phyloP scores from a whole-genome alignment of 208 protist genomes.

The Blechomonas ayalai region DNA sequence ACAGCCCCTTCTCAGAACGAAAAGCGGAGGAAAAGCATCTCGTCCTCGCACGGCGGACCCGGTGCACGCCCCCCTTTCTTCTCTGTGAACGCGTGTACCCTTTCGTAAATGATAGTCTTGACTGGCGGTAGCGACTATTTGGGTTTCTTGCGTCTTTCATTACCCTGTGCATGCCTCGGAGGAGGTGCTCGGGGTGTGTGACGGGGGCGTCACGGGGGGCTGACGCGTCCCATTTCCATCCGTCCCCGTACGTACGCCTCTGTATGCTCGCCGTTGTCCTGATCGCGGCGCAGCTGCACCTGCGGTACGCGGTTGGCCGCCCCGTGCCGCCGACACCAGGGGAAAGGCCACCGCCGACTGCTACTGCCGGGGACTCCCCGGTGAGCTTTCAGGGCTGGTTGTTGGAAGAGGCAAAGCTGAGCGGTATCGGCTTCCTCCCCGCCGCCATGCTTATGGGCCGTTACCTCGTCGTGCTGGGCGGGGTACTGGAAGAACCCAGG shows the following conservation, averaged over 20 bases:
- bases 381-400: constrained; percentile 3
- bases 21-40: constrained; percentile 1
- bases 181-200: not conserved
- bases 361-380: not conserved
- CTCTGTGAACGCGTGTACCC: not conserved
- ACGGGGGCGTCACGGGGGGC: not conserved
- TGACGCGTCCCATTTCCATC: not conserved
- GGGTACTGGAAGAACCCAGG: constrained; percentile 12
- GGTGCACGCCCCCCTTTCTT: not conserved
- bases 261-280: constrained; percentile 20
- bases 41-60: constrained; percentile 1
- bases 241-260: not conserved
- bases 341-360: constrained; percentile 1
- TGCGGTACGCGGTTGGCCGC: constrained; percentile 1
- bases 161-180: not conserved
- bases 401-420: constrained; percentile 7
- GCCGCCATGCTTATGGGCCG: constrained; percentile 14
- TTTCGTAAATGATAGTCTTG: not conserved
- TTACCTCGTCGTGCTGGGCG: constrained; percentile 27
- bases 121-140: not conserved
- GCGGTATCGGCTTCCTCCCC: constrained; percentile 7
- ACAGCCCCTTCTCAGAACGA: not conserved
- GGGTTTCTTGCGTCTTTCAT: constrained; percentile 1
- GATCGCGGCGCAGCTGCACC: constrained; percentile 20
- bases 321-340: not conserved